Evolutionary conservation across 2,329 filamentous ascomycete genomes (phyloP), one percentile per base, ranked within the genome.

Genomic region (Coniella lustricola): DNA sequence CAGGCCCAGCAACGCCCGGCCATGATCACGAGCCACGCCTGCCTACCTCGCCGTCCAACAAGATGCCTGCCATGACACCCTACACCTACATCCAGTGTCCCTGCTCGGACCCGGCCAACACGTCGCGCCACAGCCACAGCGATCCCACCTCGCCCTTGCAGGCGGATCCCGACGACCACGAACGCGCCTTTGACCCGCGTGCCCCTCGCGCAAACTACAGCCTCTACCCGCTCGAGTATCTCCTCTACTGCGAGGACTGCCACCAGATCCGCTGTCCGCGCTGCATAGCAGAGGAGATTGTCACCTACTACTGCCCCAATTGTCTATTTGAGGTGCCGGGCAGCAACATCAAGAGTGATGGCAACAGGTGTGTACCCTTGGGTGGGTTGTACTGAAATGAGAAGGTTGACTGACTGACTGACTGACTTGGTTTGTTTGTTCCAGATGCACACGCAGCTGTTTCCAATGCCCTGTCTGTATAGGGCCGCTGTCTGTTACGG

Each of bases 161-260:
- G 13, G 29, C 41, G 3, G 66, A 62, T 3, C 70, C 77, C 22
- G 82, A 88, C 44, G 82, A 87, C 51, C 85, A 89, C 55, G 87
- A 88, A 50, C 75, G 77, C 53, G 85, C 87, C 3, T 95, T 98
- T 65, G 87, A 98, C 63, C 90, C 93, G 2, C 82, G 86, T 58
- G 83, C 84, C 52, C 80, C 87, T 14, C 84, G 90, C 33, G 87
- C 93, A 50, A 93, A 90, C 65, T 97, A 89, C 73, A 90, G 89
- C 56, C 75, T 98, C 29, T 96, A 91, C 62, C 91, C 93, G 1
- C 82, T 96, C 38, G 91, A 97, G 62, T 84, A 96, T 63, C 79
- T 98, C 21, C 77, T 97, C 35, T 98, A 95, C 71, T 98, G 93
- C 72, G 91, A 95, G 63, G 93, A 97, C 64, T 98, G 93, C 66